Percentiles rank a stretch among this genome's conserved stretches.
These are phyloP conservation scores for Madurella mycetomatis DNA, from an alignment of 2,329 filamentous ascomycete genomes.

Conservation along the genomic window DNA sequence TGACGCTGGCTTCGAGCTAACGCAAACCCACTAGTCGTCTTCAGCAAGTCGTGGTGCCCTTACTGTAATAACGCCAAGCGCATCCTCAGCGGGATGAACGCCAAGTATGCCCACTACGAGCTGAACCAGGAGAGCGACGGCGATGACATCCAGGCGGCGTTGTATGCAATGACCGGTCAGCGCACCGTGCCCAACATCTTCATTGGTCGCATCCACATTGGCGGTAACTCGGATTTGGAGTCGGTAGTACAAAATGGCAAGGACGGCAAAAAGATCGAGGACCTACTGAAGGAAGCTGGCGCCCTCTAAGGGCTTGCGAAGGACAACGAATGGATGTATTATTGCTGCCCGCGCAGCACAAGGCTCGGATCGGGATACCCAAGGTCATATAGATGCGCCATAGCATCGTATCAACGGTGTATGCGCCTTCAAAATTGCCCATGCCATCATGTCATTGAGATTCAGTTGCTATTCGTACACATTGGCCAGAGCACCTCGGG, in stretches of 20 bases:
- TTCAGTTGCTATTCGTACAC: neutral
- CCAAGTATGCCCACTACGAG: constrained; percentile 73
- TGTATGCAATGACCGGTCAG: constrained; percentile 76
- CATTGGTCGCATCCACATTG: constrained; percentile 87
- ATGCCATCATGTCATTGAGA: neutral
- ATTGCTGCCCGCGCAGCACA: neutral
- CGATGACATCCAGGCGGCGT: constrained; percentile 73
- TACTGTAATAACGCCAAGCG: constrained; percentile 81
- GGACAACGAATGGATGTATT: neutral
- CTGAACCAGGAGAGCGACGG: constrained; percentile 85
- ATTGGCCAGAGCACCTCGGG: neutral
- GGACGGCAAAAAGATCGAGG: constrained; percentile 60
- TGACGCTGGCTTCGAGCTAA: neutral
- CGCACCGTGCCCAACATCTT: constrained; percentile 93
- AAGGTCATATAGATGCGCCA: constrained; percentile 1
- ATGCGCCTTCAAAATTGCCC: neutral
- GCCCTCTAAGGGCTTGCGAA: constrained; percentile 30
- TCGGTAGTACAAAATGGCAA: constrained; percentile 44
- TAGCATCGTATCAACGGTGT: neutral
- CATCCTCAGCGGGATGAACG: constrained; percentile 63
- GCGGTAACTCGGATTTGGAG: constrained; percentile 89
- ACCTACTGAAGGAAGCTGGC: constrained; percentile 40
- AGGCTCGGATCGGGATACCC: constrained; percentile 7
- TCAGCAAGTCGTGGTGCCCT: constrained; percentile 95
- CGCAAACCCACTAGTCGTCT: constrained; percentile 63